A percentile compares a stretch with the other conserved stretches of the same genome.
Conservation (phyloP, 2,329 filamentous ascomycete genomes). For the Zopfia rhizophila region DNA sequence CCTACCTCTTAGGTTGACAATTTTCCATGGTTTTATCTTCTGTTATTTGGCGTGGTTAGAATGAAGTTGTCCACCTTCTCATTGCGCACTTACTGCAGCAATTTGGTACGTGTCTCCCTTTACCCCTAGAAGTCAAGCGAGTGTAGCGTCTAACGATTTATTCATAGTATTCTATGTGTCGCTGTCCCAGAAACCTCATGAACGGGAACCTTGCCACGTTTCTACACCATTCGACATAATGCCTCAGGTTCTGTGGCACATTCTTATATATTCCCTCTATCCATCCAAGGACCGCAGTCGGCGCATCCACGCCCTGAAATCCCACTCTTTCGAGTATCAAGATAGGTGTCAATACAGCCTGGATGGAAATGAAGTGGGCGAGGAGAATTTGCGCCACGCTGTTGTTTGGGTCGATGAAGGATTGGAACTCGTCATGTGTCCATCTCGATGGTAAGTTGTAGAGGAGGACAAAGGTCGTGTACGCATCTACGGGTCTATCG, state of each 20-base stretch:
- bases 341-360: slow-evolving; percentile 57
- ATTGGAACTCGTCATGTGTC: slow-evolving; percentile 54
- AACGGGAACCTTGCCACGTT: slow-evolving; percentile 43
- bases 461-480: slow-evolving; percentile 54
- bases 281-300: slow-evolving; percentile 43
- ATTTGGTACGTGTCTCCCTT: too few relatives aligned
- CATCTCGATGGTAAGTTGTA: slow-evolving; percentile 55
- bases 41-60: too few relatives aligned
- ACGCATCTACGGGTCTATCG: slow-evolving; percentile 46
- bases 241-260: slow-evolving; percentile 32
- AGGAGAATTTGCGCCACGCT: slow-evolving; percentile 56
- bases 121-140: slow-evolving; percentile 5
- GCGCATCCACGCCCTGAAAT: slow-evolving; percentile 46
- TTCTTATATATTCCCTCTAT: slow-evolving; percentile 46
- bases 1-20: too few relatives aligned
- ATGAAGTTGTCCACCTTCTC: too few relatives aligned
- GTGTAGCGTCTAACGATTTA: slow-evolving; percentile 6
- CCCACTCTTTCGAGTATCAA: slow-evolving; percentile 45
- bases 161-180: slow-evolving; percentile 28
- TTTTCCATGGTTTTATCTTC: too few relatives aligned
- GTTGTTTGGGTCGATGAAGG: slow-evolving; percentile 57
- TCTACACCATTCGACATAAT: slow-evolving; percentile 43
- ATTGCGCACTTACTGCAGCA: too few relatives aligned
- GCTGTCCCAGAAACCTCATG: slow-evolving; percentile 38
- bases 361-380: slow-evolving; percentile 59